These are phyloP conservation scores for Thalassiosira sp. DNA, from an alignment of 352 stramenopile genomes.

Conservation along the genomic window DNA sequence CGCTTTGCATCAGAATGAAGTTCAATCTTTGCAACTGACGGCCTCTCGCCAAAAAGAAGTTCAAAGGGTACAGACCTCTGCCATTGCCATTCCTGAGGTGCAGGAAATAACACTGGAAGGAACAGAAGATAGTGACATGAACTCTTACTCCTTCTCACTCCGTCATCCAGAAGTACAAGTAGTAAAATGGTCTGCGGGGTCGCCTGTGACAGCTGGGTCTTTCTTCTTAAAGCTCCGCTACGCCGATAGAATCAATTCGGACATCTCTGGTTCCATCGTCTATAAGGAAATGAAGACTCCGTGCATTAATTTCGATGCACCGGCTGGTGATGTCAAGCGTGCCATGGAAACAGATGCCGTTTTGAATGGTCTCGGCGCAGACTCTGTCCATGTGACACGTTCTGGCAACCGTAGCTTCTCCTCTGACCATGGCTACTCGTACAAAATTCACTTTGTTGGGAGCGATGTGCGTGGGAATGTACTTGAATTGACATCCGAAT, in stretches of 20 bases:
- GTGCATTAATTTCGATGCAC: constrained; percentile 80
- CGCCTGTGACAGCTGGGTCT: constrained; percentile 51
- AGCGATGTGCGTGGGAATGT: constrained; percentile 78
- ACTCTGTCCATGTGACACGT: constrained; percentile 70
- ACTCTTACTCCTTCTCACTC: constrained; percentile 68
- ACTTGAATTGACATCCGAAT: constrained; percentile 54
- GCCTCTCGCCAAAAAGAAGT: constrained; percentile 77
- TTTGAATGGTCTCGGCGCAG: constrained; percentile 41
- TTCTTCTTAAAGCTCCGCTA: constrained; percentile 62
- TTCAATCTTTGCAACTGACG: constrained; percentile 87
- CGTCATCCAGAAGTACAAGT: constrained; percentile 81
- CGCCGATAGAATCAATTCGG: constrained; percentile 53
- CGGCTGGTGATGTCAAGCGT: constrained; percentile 61
- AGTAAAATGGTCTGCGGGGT: constrained; percentile 58
- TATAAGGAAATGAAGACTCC: constrained; percentile 68
- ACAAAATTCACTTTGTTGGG: constrained; percentile 88
- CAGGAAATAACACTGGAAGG: constrained; percentile 73
- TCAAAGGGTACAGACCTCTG: constrained; percentile 75
- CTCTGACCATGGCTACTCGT: constrained; percentile 88
- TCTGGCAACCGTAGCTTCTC: constrained; percentile 72
- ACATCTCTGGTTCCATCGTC: constrained; percentile 48
- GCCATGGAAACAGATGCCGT: constrained; percentile 57
- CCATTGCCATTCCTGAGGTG: constrained; percentile 74
- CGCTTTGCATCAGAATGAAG: constrained; percentile 85
- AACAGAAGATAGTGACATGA: constrained; percentile 42